Percentiles rank a stretch among this genome's conserved stretches.
Evolutionary conservation across 345 rosid genomes (phyloP).

Genomic region (Euclidium syriacum): DNA sequence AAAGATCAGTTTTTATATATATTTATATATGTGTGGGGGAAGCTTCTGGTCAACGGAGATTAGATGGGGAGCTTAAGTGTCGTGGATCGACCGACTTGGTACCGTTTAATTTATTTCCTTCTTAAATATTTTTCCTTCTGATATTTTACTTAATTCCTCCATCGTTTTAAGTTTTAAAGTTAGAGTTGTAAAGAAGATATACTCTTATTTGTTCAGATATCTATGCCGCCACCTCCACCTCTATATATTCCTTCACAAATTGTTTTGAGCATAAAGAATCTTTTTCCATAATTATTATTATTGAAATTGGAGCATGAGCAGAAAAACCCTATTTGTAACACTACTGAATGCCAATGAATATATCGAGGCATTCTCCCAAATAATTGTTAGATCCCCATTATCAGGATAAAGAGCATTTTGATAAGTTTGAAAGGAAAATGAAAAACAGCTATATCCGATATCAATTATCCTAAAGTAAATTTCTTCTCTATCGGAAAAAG

Average conservation of each 20-base stretch:
- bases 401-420: conserved; percentile 2
- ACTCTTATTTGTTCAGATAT: conserved; percentile 9
- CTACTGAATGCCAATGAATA: conserved; percentile 12
- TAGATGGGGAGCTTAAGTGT: conserved; percentile 9
- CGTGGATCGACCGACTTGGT: conserved; percentile 17
- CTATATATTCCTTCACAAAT: conserved; percentile 12
- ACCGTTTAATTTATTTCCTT: not conserved
- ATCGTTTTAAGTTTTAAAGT: conserved; percentile 20
- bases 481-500: not conserved
- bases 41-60: conserved; percentile 18
- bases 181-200: conserved; percentile 22
- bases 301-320: not conserved
- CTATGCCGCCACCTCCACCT: conserved; percentile 13
- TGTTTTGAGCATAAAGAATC: not conserved
- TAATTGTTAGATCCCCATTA: conserved; percentile 1
- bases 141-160: not conserved
- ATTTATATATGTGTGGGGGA: conserved; percentile 15
- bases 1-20: conserved; percentile 18
- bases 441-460: conserved; percentile 12
- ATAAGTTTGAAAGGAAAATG: conserved; percentile 6
- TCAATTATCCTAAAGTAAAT: conserved; percentile 10
- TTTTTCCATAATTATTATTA: not conserved
- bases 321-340: conserved; percentile 7
- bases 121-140: conserved; percentile 10
- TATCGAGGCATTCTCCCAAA: conserved; percentile 12